phyloP scores from a whole-genome alignment of 129 eudicot genomes.

The Logfia minima region DNA sequence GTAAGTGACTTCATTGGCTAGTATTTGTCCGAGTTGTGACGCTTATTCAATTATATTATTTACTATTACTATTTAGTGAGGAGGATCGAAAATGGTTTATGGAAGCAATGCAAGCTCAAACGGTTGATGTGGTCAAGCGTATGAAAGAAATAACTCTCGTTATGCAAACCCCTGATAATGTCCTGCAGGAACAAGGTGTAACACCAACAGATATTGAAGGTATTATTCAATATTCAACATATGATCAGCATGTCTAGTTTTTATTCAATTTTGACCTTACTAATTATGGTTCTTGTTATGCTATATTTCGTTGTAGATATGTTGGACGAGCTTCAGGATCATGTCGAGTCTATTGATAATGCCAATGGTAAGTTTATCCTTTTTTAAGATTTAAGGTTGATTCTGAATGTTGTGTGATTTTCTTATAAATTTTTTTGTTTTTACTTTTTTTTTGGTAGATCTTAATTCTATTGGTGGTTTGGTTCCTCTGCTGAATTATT shows the following conservation, averaged over 20 bases:
- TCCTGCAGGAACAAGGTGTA: constrained; percentile 82
- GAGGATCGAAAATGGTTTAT: constrained; percentile 93
- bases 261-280: not conserved
- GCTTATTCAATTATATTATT: not conserved
- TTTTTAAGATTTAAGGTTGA: not conserved
- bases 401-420: not conserved
- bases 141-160: constrained; percentile 96
- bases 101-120: constrained; percentile 99
- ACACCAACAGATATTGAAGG: constrained; percentile 86
- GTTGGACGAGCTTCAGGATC: constrained; percentile 95
- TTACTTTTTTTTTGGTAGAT: constrained; percentile 41
- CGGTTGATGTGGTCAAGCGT: constrained; percentile 73
- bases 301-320: constrained; percentile 46
- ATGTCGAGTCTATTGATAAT: constrained; percentile 92
- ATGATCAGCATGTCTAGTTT: not conserved
- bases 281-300: constrained; percentile 6
- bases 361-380: constrained; percentile 73
- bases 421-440: not conserved
- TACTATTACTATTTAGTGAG: constrained; percentile 48
- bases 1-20: not conserved
- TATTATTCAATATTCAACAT: constrained; percentile 6
- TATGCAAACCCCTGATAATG: constrained; percentile 85
- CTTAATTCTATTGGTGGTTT: constrained; percentile 86
- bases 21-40: not conserved
- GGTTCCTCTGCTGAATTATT: constrained; percentile 68